Evolutionary conservation across 495 filamentous ascomycete genomes (phyloP), one percentile per base, ranked within the genome.

Genomic region (Daldinia bambusicola): DNA sequence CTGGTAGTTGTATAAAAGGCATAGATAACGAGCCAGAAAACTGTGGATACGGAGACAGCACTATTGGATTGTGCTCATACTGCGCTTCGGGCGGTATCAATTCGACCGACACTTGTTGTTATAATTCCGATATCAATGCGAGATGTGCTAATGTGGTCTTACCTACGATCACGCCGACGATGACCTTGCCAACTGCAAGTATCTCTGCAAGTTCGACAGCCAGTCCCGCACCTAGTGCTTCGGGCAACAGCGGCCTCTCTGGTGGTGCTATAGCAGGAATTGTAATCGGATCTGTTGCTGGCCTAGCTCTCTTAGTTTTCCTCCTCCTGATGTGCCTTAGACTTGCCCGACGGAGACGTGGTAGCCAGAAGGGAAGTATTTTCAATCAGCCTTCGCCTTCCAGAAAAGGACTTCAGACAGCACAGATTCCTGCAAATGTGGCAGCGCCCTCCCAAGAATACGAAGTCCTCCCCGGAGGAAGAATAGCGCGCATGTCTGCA

Each of bases 401-500:
- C 52, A 87, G 93, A 53, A 89, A 85, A 61, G 84, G 83, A 31
- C 78, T 76, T 36, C 70, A 79, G 9, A 74, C 78, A n/a, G 40
- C 63, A 9, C 78, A 76, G 50, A 70, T 76, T 65, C 74, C 79
- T 5, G 76, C 78, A 8, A 69, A 68, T 10, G 71, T 78, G 18
- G 74, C 84, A 34, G 43, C 43, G 43, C 43, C 43, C 8, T 86
- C 89, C 13, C 82, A 85, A 61, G 88, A 87, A 37, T 92, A 91
- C 68, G 90, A 92, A 66, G 84, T 91, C 34, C 86, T 95, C 26
- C 91, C 94, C 40, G 95, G 94, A 34, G 94, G 93, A 38, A 89
- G 96, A 48, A 94, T 99, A 53, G 91, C 95, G 8, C 88, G 96
- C 38, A 98, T 99, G 96, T 94, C 95, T 34, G 96, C 96, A 12